Evolutionary conservation across 257 asterid genomes (phyloP).

Genomic region (Nicotiana undulata): DNA sequence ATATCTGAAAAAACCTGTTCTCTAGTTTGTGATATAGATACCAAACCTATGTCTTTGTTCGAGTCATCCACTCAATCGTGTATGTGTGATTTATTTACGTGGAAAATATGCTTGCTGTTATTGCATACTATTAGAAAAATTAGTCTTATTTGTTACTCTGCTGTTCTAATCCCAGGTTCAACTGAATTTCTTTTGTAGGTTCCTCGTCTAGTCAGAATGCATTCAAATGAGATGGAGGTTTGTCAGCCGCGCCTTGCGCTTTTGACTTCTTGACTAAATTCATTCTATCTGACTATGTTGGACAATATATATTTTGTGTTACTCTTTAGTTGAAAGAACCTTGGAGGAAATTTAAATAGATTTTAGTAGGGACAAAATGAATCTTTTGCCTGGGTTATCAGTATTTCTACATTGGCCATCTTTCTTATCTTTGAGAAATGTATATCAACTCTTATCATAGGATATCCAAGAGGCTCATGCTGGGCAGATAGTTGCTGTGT

Average conservation of each 20-base stretch:
- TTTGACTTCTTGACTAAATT: background rate
- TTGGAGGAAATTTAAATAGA: background rate
- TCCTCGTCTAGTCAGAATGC: conserved; percentile 98
- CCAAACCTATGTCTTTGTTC: background rate
- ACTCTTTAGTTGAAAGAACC: background rate
- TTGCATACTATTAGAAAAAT: background rate
- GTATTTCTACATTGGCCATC: background rate
- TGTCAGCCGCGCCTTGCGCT: conserved; percentile 9
- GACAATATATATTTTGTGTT: background rate
- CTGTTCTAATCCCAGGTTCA: background rate
- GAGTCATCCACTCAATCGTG: background rate
- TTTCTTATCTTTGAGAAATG: background rate
- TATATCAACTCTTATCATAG: conserved; percentile 28
- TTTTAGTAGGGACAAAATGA: background rate
- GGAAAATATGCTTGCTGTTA: background rate
- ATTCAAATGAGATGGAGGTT: conserved; percentile 99
- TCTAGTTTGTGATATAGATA: background rate
- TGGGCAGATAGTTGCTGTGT: conserved; percentile 98
- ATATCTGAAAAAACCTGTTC: background rate
- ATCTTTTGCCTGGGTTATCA: background rate
- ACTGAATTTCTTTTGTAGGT: conserved; percentile 38
- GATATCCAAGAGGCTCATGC: conserved; percentile 99
- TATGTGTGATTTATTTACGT: background rate
- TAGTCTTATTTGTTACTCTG: background rate
- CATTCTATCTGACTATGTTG: background rate